Base-by-base conservation (phyloP, 768 basidiomycete genomes). In the Kwoniella europaea region DNA sequence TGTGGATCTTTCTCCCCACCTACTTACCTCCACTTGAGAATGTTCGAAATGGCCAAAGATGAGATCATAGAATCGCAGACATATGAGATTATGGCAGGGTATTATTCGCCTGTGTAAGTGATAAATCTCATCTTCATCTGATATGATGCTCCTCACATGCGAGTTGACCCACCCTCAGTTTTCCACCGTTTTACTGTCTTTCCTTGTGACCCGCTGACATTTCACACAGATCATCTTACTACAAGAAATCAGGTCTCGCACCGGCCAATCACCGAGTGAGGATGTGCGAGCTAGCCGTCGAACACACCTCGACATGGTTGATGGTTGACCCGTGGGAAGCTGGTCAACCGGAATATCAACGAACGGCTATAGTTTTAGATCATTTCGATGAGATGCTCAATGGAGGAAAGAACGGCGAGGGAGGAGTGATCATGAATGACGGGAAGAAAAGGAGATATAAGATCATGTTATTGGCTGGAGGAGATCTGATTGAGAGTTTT, bases 1-100 rank as follows among this genome's bases (percentile, higher is more conserved):
- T 99, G 97, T 81, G 97, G 96, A 35, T 96, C 93, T 66, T 98
- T 98, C 88, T 95, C 93, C 78, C 96, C 96, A 12, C 91, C 97
- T 72, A 97, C 95, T n/a, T 96, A 94, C 80, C 91, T 96, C 63
- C 94, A 97, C 81, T 89, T 98, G 72, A 76, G 97, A 75, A 98
- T 99, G 94, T 99, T 98, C 85, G 97, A 98, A 83, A 98, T 99
- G 97, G 97, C 96, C 67, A 92, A 91, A 85, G 97, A 98, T 86
- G 94, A 94, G 79, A 89, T 84, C 44, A 73, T 92, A 64, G 89
- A 93, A 63, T 92, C 94, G 77, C 93, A 94, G 83, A 94, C 93
- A 74, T 97, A 92, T 79, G 93, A 97, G 84, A 92, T 99, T 76
- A 87, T 98, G 78, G 97, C 92, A 29, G 94, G 94, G 2, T 98